Evolutionary conservation across 441 rosid genomes (phyloP), one percentile per base, ranked within the genome.

Genomic region (Euphorbia schlechtendalii): DNA sequence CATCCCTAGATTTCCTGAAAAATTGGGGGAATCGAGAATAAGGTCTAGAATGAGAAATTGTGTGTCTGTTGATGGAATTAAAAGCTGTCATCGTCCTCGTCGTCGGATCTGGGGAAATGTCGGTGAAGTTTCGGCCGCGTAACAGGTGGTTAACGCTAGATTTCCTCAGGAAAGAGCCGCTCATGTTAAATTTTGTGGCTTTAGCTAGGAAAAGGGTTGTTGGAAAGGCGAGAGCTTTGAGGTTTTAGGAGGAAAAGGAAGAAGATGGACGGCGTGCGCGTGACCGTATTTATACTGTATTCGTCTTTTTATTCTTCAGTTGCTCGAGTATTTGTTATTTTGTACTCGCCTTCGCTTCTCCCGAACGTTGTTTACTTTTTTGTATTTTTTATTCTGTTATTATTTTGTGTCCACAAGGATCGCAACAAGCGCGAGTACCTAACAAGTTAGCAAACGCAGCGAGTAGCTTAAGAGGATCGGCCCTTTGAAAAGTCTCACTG

Each of bases 1-100:
- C 73, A 2, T 79, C 78, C 54, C 73, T 74, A 8, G 68, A 62
- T 71, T 73, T 87, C 40, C 73, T 78, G 7, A 76, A 66, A 66
- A 76, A 14, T 53, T 74, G 73, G n/a, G 81, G 34, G 43, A 80
- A 66, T 28, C 80, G 73, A 30, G 68, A 69, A 74, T 63, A 82
- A 51, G 77, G 74, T 57, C 82, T 81, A 8, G 83, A 46, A 53
- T 65, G 72, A 15, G 74, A 20, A 10, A 48, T 64, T 24, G 54
- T 52, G 63, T 64, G 64, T 63, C 61, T 64, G 21, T 49, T 21
- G 38, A 63, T 21, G 10, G 68, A 48, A 21, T 34, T 25, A 32
- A 51, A 20, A 18, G 64, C 8, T 8, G 51, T 17, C 17, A 36
- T 8, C 17, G 25, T 8, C 4, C 24, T 38, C 9, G 63, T 48